These are phyloP conservation scores for Mycena floridula DNA, from an alignment of 768 basidiomycete species.

Conservation along the genomic window DNA sequence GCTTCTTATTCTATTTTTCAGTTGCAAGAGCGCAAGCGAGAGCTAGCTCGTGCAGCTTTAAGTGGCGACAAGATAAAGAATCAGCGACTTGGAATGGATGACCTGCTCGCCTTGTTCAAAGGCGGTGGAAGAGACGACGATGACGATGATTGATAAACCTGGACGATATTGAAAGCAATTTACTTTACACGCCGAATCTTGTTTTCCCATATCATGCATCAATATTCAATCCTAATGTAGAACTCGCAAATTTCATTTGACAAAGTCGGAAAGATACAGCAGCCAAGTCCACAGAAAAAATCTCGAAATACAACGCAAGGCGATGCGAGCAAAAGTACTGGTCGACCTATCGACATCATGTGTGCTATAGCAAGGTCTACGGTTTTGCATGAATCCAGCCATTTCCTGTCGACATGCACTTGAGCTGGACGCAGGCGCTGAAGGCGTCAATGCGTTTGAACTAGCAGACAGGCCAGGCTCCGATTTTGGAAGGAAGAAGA, in stretches of 20 bases:
- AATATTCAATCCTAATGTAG: no score
- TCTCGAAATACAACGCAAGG: no score
- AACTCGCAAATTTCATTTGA: background rate
- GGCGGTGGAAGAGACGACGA: constrained; percentile 54
- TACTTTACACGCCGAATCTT: no score
- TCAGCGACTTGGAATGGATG: constrained; percentile 77
- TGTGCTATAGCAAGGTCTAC: no score
- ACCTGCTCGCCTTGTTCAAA: constrained; percentile 76
- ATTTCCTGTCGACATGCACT: no score
- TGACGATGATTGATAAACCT: no score
- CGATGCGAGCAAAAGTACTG: no score
- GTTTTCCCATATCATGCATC: no score
- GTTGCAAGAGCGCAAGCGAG: constrained; percentile 92
- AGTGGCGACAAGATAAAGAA: constrained; percentile 87
- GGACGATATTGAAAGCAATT: no score
- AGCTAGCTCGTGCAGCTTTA: constrained; percentile 75
- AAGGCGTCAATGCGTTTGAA: no score
- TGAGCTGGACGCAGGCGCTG: background rate
- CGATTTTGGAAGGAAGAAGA: background rate
- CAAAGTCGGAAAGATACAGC: background rate
- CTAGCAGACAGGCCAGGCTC: background rate
- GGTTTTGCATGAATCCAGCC: no score
- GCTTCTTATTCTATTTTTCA: constrained; percentile 21
- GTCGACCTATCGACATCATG: background rate
- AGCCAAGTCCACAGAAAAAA: background rate